Base-by-base conservation (phyloP, 257 asterid genomes). In the Ocimum tenuiflorum region DNA sequence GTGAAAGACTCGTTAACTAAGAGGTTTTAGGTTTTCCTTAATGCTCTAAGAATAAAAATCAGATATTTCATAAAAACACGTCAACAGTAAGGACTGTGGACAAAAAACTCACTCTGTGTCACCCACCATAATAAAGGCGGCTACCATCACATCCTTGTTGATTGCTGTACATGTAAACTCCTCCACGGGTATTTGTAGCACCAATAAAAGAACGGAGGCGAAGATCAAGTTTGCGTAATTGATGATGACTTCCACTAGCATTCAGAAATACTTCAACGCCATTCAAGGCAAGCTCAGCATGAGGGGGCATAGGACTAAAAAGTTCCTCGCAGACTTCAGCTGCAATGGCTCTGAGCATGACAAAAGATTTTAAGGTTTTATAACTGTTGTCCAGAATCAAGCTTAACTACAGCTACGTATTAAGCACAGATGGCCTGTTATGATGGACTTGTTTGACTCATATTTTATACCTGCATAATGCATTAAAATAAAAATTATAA, bases 171-270 rank as follows among this genome's bases (percentile, higher is more conserved):
- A 92, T 82, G 80, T 92, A 89, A 71, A 92, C 97, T 68, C 99
- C 99, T 64, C 97, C 99, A 68, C 97, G 96, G 50, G 91, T 86
- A 81, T 85, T 85, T 15, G 96, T 92, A 65, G 99, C 97, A 63
- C 95, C 90, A 43, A 89, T 83, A 76, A 89, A 79, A 69, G 99
- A 84, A 79, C 88, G 94, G 55, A 89, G 85, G 55, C 97, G 91
- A 61, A 90, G 51, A 82, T 92, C 95, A 65, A 90, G 95, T 80
- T 92, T 92, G 56, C 99, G 79, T 72, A 89, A 74, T 64, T 89
- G 99, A 80, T 92, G 99, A 70, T 86, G 96, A 66, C 97, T 89
- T 73, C 97, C 97, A 83, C 99, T 92, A 56, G 99, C 99, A 82
- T 92, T 92, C 85, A 92, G 78, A 48, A 89, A 87, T 55, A 89